Conservation (phyloP, 2,329 filamentous ascomycete genomes). For the Calonectria pseudoturangicola region DNA sequence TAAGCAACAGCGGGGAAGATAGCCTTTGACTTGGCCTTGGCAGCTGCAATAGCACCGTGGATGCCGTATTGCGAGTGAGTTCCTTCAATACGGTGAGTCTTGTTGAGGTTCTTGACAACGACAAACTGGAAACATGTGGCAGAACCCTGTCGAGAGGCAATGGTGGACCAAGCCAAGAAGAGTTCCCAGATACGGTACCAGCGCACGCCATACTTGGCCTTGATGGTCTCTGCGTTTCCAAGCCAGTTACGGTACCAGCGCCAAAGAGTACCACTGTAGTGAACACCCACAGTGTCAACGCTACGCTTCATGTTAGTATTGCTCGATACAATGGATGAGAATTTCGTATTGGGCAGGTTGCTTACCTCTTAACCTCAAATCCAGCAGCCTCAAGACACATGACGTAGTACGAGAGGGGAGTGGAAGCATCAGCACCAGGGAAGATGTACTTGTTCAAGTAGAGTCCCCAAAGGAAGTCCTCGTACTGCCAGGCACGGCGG, state of each 20-base stretch:
- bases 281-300: conserved; percentile 94
- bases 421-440: conserved; percentile 96
- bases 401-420: conserved; percentile 90
- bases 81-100: conserved; percentile 88
- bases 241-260: conserved; percentile 99
- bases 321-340: not conserved
- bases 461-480: conserved; percentile 97
- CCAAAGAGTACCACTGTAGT: conserved; percentile 98
- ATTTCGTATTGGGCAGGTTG: not conserved
- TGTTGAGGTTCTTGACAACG: conserved; percentile 94
- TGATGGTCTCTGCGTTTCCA: conserved; percentile 92
- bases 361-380: conserved; percentile 80
- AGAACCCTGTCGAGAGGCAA: conserved; percentile 87
- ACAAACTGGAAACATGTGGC: conserved; percentile 94
- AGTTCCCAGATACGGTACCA: conserved; percentile 99
- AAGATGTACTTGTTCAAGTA: conserved; percentile 99
- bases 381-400: conserved; percentile 84
- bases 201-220: conserved; percentile 93
- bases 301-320: conserved; percentile 60
- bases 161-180: conserved; percentile 91
- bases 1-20: not conserved
- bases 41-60: conserved; percentile 9
- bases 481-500: conserved; percentile 96
- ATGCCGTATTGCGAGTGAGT: conserved; percentile 82
- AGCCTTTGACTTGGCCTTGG: not conserved